A percentile compares a stretch with the other conserved stretches of the same genome.
These are phyloP conservation scores for Rhizopogon vesiculosus DNA, from an alignment of 768 basidiomycete species.

Conservation along the genomic window DNA sequence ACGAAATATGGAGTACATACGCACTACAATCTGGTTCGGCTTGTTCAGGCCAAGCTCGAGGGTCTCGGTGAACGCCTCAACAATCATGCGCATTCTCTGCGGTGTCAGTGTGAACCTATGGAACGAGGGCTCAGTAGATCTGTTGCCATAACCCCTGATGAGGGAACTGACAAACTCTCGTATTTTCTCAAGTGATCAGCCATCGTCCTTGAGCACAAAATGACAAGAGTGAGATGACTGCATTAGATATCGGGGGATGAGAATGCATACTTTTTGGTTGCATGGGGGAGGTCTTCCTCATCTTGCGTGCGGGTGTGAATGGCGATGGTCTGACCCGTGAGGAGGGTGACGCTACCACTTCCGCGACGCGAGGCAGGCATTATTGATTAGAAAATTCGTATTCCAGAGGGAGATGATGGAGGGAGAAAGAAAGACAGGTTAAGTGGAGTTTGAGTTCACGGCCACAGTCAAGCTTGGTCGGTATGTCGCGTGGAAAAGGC, in stretches of 20 bases:
- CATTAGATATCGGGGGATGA: background rate
- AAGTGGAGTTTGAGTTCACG: slow-evolving; percentile 13
- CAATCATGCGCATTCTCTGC: slow-evolving; percentile 94
- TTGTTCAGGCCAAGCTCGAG: slow-evolving; percentile 84
- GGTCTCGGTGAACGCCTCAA: slow-evolving; percentile 91
- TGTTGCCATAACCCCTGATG: slow-evolving; percentile 9
- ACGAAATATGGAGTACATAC: slow-evolving; percentile 28
- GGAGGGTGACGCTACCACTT: slow-evolving; percentile 68
- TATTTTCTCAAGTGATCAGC: slow-evolving; percentile 90
- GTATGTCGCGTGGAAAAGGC: slow-evolving; percentile 19
- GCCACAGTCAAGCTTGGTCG: slow-evolving; percentile 3
- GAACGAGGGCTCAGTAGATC: slow-evolving; percentile 1
- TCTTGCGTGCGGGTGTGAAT: slow-evolving; percentile 87
- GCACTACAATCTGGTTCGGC: slow-evolving; percentile 80
- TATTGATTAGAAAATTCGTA: slow-evolving; percentile 3
- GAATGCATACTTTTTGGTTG: slow-evolving; percentile 77
- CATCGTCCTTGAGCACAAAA: slow-evolving; percentile 61
- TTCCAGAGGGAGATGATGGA: slow-evolving; percentile 4
- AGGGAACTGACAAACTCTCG: slow-evolving; percentile 67
- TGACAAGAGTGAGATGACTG: background rate
- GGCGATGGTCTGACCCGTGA: slow-evolving; percentile 74
- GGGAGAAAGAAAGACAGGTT: slow-evolving; percentile 7
- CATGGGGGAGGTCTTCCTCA: slow-evolving; percentile 86
- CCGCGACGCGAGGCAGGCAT: slow-evolving; percentile 75
- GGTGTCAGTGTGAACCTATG: slow-evolving; percentile 80